A percentile compares a stretch with the other conserved stretches of the same genome.
phyloP scores from a whole-genome alignment of 176 grass and related monocot species.

The Aegilops bicornis region DNA sequence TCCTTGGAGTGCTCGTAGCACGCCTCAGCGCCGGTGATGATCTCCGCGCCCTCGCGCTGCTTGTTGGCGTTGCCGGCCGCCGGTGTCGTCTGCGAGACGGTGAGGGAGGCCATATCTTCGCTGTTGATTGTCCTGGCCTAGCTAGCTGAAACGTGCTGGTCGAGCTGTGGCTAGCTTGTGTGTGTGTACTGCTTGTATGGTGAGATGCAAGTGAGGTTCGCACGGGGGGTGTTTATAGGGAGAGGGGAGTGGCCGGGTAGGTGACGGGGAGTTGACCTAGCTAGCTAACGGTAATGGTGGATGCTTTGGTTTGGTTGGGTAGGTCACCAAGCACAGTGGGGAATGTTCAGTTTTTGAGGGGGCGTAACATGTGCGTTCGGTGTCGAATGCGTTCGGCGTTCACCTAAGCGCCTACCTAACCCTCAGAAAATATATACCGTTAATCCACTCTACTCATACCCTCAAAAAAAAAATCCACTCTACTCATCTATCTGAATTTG shows the following conservation, averaged over 20 bases:
- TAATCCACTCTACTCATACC: not conserved
- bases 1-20: conserved; percentile 77
- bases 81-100: conserved; percentile 14
- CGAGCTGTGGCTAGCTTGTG: not conserved
- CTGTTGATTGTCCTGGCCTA: not conserved
- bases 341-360: not conserved
- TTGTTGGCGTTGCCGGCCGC: not conserved
- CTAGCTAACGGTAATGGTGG: conserved; percentile 30
- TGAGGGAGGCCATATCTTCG: conserved; percentile 70
- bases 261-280: conserved; percentile 45
- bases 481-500: not conserved
- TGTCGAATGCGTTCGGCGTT: conserved; percentile 33
- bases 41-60: conserved; percentile 58
- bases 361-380: not conserved
- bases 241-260: not conserved
- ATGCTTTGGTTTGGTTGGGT: conserved; percentile 20
- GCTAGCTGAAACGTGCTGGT: not conserved
- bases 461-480: too few relatives aligned
- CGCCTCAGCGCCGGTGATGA: conserved; percentile 62
- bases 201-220: not conserved
- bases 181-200: not conserved
- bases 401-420: conserved; percentile 22
- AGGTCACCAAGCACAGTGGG: conserved; percentile 32
- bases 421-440: not conserved
- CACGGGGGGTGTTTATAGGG: conserved; percentile 27